Evolutionary conservation across 306 rosid species (phyloP).

Genomic region (Acacia melanoxylon): DNA sequence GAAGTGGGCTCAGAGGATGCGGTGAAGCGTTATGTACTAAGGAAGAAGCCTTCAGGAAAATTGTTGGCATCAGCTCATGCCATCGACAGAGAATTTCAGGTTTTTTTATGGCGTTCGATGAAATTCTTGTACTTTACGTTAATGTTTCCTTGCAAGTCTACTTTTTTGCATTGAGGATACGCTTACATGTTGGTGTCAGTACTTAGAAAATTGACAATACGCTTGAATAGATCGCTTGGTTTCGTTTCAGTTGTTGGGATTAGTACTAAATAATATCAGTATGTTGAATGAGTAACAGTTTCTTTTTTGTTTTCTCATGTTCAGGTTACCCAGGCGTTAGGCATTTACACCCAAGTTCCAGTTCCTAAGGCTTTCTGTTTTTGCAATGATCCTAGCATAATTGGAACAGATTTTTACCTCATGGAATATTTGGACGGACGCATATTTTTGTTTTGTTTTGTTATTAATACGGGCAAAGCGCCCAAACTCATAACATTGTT

Average conservation of each 20-base stretch:
- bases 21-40: conserved; percentile 71
- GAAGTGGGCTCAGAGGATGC: conserved; percentile 54
- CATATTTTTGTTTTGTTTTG: too few species aligned
- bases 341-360: conserved; percentile 67
- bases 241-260: not conserved
- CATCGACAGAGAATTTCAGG: conserved; percentile 94
- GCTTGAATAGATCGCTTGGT: not conserved
- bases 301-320: not conserved
- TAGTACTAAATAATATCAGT: not conserved
- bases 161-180: not conserved
- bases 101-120: not conserved
- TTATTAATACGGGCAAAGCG: too few species aligned
- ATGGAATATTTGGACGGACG: conserved; percentile 96
- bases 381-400: conserved; percentile 74
- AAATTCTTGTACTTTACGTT: not conserved
- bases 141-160: not conserved
- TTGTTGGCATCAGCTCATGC: conserved; percentile 93
- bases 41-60: conserved; percentile 87
- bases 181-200: not conserved
- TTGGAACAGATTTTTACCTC: conserved; percentile 87
- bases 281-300: not conserved
- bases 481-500: too few species aligned
- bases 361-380: conserved; percentile 84
- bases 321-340: conserved; percentile 86
- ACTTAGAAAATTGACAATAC: not conserved